These are phyloP conservation scores for Trifolium dubium DNA, from an alignment of 306 rosid species.

Conservation along the genomic window DNA sequence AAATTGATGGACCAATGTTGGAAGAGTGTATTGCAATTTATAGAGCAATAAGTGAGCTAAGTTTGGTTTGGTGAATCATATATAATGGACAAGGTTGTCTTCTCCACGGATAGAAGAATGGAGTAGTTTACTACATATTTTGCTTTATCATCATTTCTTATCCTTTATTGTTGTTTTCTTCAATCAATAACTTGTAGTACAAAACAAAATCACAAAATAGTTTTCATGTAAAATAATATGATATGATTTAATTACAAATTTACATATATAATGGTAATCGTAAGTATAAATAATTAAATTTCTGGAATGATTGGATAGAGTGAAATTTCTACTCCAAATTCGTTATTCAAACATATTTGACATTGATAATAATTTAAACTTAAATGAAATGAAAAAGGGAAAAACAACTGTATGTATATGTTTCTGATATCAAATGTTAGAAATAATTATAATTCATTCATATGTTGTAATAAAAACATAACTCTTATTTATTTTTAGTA, in stretches of 20 bases:
- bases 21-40: constrained; percentile 9
- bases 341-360: no score
- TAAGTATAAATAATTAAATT: no score
- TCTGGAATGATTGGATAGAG: not conserved
- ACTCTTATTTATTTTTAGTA: no score
- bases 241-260: not conserved
- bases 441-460: no score
- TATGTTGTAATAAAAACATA: no score
- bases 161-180: not conserved
- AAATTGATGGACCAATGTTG: not conserved
- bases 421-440: not conserved
- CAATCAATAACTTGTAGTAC: not conserved
- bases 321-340: not conserved
- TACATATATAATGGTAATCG: not conserved
- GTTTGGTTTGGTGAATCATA: not conserved
- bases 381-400: not conserved
- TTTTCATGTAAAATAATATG: no score
- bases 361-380: not conserved
- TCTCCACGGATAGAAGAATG: not conserved
- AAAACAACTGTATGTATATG: not conserved
- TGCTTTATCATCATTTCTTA: not conserved
- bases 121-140: not conserved
- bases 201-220: not conserved
- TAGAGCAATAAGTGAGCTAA: not conserved
- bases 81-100: not conserved